Conservation (phyloP, 164 flowering plant species). For the Tetracentron sinense region DNA sequence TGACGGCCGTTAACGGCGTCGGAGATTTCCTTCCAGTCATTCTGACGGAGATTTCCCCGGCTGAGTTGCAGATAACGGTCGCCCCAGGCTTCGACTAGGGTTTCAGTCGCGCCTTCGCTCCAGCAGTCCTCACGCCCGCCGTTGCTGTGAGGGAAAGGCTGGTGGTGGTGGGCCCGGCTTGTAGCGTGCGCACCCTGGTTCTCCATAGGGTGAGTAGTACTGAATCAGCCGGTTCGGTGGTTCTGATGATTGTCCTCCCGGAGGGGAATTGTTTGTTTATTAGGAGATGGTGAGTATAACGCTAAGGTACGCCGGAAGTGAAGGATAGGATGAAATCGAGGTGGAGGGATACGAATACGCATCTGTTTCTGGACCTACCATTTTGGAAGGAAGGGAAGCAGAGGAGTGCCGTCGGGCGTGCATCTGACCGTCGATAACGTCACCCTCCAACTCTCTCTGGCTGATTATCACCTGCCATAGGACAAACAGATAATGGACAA, state of each 20-base stretch:
- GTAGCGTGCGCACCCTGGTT: slow-evolving; percentile 14
- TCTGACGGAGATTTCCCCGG: slow-evolving; percentile 74
- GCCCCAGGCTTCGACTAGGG: slow-evolving; percentile 80
- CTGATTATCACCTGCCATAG: too few relatives aligned
- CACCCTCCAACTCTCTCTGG: slow-evolving; percentile 8
- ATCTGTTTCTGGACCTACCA: slow-evolving; percentile 9
- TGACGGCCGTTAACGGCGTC: slow-evolving; percentile 53
- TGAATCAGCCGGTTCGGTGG: neutral
- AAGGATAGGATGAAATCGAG: neutral
- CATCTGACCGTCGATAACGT: slow-evolving; percentile 40
- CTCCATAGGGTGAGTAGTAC: slow-evolving; percentile 12
- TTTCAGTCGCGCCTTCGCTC: slow-evolving; percentile 69
- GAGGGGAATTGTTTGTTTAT: neutral
- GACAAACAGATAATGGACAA: too few relatives aligned
- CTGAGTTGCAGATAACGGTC: slow-evolving; percentile 52
- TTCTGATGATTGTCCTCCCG: neutral
- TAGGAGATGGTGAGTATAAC: neutral
- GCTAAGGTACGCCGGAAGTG: slow-evolving; percentile 29
- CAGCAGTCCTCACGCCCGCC: slow-evolving; percentile 69
- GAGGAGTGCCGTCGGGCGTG: slow-evolving; percentile 24
- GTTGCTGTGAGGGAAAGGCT: slow-evolving; percentile 13
- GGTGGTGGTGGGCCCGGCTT: slow-evolving; percentile 11
- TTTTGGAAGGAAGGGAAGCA: slow-evolving; percentile 2
- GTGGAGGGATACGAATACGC: slow-evolving; percentile 8
- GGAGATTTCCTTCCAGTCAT: slow-evolving; percentile 75